These are phyloP conservation scores for Colletotrichum filicis DNA, from an alignment of 2,329 filamentous ascomycete genomes.

Conservation along the genomic window DNA sequence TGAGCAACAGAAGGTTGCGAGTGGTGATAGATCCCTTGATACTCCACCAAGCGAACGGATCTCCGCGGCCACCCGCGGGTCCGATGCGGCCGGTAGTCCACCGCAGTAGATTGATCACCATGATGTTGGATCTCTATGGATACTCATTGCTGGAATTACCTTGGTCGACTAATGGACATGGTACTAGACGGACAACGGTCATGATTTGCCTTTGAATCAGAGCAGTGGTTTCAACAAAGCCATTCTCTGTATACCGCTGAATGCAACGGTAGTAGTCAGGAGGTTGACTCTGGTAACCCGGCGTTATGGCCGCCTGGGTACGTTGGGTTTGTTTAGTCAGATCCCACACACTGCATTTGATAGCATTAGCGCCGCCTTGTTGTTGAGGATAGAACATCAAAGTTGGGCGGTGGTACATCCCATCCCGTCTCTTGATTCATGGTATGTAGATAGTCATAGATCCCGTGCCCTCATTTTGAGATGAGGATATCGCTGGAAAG, in stretches of 20 bases:
- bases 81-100: not conserved
- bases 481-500: slow-evolving; percentile 14
- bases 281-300: not conserved
- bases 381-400: not conserved
- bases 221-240: too few species aligned
- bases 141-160: not conserved
- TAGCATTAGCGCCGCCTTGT: not conserved
- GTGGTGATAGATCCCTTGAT: not conserved
- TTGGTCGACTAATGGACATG: too few species aligned
- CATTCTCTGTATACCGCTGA: too few species aligned
- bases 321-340: not conserved
- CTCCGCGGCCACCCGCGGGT: too few species aligned
- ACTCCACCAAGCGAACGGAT: not conserved
- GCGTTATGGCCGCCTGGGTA: not conserved
- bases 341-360: not conserved
- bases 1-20: not conserved
- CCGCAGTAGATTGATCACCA: not conserved
- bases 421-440: slow-evolving; percentile 15
- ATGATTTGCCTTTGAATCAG: too few species aligned
- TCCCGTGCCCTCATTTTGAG: not conserved
- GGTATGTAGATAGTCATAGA: slow-evolving; percentile 19
- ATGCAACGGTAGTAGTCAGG: not conserved
- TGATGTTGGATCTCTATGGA: not conserved
- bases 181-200: too few species aligned
- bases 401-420: not conserved